phyloP scores from a whole-genome alignment of 78 protist genomes.

The Diacronema lutheri region DNA sequence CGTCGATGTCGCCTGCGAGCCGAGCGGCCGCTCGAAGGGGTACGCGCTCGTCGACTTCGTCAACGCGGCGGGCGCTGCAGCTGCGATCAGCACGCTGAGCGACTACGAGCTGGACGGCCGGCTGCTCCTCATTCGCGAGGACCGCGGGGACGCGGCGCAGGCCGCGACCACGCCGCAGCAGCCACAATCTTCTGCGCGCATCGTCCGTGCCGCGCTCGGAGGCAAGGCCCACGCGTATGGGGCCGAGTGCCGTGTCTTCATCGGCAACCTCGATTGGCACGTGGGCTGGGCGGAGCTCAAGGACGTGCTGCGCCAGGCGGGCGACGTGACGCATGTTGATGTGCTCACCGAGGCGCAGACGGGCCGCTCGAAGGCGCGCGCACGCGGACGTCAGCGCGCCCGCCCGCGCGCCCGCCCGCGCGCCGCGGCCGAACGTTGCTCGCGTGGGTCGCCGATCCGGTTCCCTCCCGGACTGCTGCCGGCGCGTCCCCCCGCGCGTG shows the following conservation, averaged over 20 bases:
- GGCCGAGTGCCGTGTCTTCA: neutral
- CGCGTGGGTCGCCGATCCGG: too few species aligned
- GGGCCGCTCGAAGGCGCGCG: conserved; percentile 18
- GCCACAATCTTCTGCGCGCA: too few species aligned
- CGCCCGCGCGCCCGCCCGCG: too few species aligned
- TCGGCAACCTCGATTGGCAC: neutral
- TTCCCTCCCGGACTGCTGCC: too few species aligned
- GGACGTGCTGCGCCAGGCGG: neutral
- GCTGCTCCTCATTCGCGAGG: neutral
- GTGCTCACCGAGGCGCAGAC: neutral
- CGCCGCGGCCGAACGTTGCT: too few species aligned
- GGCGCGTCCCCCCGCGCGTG: too few species aligned
- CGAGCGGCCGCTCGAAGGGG: conserved; percentile 34
- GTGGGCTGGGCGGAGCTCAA: neutral
- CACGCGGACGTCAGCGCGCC: too few species aligned
- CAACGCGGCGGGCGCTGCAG: neutral
- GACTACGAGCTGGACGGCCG: conserved; percentile 16
- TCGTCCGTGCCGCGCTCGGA: too few species aligned
- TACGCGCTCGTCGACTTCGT: conserved; percentile 35
- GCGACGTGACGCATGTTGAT: neutral
- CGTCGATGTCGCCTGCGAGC: conserved; percentile 18
- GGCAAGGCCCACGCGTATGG: too few species aligned
- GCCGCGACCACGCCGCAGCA: too few species aligned
- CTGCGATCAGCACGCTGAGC: neutral
- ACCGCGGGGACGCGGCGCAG: neutral